Conservation (phyloP, 305 asterid species). For the Rubia peregrina region DNA sequence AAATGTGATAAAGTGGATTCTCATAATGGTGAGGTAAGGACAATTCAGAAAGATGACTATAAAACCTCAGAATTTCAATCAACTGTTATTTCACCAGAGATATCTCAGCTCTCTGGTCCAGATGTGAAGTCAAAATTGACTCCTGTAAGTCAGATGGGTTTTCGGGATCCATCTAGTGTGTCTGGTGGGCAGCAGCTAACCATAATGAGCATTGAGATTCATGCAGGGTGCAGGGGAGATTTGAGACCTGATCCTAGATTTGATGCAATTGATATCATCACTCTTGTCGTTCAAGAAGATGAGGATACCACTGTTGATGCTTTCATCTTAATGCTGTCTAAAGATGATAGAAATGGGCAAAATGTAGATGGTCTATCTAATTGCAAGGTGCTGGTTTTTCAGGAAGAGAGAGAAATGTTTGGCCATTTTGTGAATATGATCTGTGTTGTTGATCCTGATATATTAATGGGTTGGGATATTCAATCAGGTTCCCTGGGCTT, state of each 20-base stretch:
- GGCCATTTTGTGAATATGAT: constrained; percentile 54
- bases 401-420: constrained; percentile 56
- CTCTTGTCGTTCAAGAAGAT: constrained; percentile 80
- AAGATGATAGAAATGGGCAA: constrained; percentile 30
- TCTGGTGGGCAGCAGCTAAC: constrained; percentile 96
- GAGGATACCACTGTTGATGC: constrained; percentile 39
- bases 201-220: constrained; percentile 78
- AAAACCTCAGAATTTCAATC: constrained; percentile 29
- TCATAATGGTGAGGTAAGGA: constrained; percentile 21
- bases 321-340: constrained; percentile 54
- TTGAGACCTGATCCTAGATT: constrained; percentile 92
- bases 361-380: constrained; percentile 62
- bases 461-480: constrained; percentile 96
- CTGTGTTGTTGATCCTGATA: constrained; percentile 65
- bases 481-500: constrained; percentile 95
- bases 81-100: constrained; percentile 36
- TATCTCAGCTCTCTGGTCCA: constrained; percentile 94
- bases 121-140: constrained; percentile 59
- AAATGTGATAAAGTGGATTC: constrained; percentile 27
- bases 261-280: constrained; percentile 75
- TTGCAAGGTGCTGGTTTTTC: constrained; percentile 45
- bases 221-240: constrained; percentile 87
- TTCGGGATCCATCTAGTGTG: constrained; percentile 83
- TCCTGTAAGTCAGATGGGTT: constrained; percentile 88
- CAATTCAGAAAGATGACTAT: constrained; percentile 15